Evolutionary conservation across 2,329 filamentous ascomycete genomes (phyloP), one percentile per base, ranked within the genome.

Genomic region (Scedosporium aurantiacum): DNA sequence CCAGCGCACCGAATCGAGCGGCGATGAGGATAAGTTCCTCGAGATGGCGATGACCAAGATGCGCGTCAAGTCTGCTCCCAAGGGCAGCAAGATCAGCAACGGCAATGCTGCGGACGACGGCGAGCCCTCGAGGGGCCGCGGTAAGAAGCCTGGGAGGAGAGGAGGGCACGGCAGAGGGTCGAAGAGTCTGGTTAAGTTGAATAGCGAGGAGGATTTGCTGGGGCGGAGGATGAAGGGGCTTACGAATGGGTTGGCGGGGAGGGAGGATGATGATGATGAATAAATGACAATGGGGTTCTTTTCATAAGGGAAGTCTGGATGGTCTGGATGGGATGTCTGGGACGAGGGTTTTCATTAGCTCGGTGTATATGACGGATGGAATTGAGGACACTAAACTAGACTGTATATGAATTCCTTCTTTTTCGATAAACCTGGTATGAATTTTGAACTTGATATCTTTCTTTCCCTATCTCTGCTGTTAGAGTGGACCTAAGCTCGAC

Each of bases 11-110:
- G 88, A 84, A 73, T 89, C 78, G 14, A 88, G 86, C 10, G 89
- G 85, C 0, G 90, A 94, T 40, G 91, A 96, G 65, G 91, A 95
- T 60, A 75, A 79, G 21, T 89, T 90, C 3, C 72, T 97, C 8
- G 92, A 96, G 73, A 96, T 96, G 78, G 85, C 82, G 67, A 83
- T 87, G 77, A 82, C 79, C 23, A 52, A 41, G 16, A 61, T 66
- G 64, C 60, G 65, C 67, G 37, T 64, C 63, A 18, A 47, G 56
- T 56, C 58, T 23, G 47, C 65, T 41, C 67, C 66, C 12, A 66
- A 62, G 61, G 50, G 50, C 50, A 2, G 6, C 6, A 23, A 54
- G n/a, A 3, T 12, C 12, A 60, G 57, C 58, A 61, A 57, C 37
- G 64, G 64, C 57, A 58, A 60, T 64, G 18, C 60, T 65, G 7